Conservation (phyloP, 148 eudicot species). For the Beta vulgaris region DNA sequence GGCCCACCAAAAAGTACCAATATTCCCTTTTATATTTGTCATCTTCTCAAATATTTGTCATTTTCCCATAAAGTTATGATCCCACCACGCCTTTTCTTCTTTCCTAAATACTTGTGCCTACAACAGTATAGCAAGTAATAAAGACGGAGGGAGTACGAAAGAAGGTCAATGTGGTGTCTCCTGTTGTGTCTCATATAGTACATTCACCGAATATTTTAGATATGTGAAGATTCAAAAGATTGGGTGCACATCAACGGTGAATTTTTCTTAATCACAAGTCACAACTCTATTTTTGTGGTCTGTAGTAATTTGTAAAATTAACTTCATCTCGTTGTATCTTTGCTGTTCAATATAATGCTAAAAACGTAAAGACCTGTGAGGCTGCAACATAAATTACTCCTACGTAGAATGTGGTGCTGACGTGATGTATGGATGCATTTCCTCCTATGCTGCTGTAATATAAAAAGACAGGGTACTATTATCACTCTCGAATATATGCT, state of each 20-base stretch:
- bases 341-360: neutral
- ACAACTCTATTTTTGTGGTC: neutral
- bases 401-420: neutral
- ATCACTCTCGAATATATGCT: neutral
- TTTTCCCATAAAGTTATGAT: too few relatives aligned
- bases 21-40: too few relatives aligned
- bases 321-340: neutral
- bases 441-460: neutral
- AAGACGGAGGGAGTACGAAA: too few relatives aligned
- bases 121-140: too few relatives aligned
- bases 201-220: too few relatives aligned
- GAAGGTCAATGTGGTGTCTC: neutral
- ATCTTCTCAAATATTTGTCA: too few relatives aligned
- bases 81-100: too few relatives aligned
- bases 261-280: neutral
- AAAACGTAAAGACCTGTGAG: neutral
- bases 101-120: too few relatives aligned
- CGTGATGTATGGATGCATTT: neutral
- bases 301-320: neutral
- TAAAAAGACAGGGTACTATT: neutral
- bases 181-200: too few relatives aligned
- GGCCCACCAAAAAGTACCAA: too few relatives aligned
- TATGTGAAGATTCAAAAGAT: neutral
- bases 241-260: neutral
- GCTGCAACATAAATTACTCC: neutral